Percentiles rank a stretch among this genome's conserved stretches.
These are phyloP conservation scores for Chaetoscypha palmicola DNA, from an alignment of 2,329 filamentous ascomycete species.

Conservation along the genomic window DNA sequence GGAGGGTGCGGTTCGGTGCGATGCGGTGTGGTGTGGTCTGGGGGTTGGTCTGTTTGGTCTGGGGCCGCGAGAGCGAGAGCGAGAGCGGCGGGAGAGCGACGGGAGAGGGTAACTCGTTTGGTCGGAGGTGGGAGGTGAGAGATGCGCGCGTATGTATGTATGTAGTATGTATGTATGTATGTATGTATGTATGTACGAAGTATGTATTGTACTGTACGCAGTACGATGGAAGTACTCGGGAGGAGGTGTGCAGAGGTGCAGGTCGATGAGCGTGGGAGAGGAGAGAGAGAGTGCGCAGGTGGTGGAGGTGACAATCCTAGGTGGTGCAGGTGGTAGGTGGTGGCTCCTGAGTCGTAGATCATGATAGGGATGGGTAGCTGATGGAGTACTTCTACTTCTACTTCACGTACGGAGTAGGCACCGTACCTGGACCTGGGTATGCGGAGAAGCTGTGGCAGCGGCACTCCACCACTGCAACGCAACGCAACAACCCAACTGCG, in stretches of 20 bases:
- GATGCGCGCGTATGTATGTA: not conserved
- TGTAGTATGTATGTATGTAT: not conserved
- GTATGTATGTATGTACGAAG: not conserved
- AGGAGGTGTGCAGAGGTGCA: not conserved
- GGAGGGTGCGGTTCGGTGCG: not conserved
- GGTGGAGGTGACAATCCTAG: no score
- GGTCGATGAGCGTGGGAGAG: no score
- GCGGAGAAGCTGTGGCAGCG: constrained; percentile 26
- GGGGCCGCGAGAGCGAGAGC: no score
- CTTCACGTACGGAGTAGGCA: constrained; percentile 10
- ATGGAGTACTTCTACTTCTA: no score
- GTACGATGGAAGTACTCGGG: not conserved
- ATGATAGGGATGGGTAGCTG: no score
- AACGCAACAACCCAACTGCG: no score
- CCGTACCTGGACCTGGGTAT: constrained; percentile 12
- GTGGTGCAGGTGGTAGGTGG: no score
- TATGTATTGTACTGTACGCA: not conserved
- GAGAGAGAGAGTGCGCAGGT: no score
- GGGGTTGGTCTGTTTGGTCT: not conserved
- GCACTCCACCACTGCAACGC: no score
- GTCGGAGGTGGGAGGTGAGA: not conserved
- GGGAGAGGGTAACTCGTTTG: not conserved
- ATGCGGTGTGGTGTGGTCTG: not conserved
- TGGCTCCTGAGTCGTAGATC: no score
- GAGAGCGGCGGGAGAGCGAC: no score